A percentile compares a stretch with the other conserved stretches of the same genome.
Evolutionary conservation across 805 yeast species (phyloP).

Genomic region (fission yeast (Schizosaccharomyces pombe)): DNA sequence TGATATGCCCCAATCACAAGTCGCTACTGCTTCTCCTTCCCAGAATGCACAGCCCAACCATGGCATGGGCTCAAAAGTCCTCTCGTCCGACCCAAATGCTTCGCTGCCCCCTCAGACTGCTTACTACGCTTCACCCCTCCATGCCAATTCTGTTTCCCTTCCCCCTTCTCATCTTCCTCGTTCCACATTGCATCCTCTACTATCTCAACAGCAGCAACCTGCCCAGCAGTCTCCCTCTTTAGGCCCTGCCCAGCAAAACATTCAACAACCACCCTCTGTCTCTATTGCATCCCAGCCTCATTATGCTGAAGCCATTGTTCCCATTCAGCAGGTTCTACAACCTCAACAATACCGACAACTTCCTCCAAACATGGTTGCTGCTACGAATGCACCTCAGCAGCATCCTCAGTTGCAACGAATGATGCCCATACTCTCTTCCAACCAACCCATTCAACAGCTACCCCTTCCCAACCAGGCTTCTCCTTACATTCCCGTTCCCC

Average conservation of each 20-base stretch:
- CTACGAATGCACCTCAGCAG: neutral
- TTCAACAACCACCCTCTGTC: too few species aligned
- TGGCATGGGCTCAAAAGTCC: too few species aligned
- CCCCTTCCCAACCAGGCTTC: neutral
- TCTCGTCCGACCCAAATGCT: too few species aligned
- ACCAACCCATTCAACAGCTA: neutral
- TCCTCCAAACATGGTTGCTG: neutral
- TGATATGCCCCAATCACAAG: too few species aligned
- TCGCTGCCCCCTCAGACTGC: neutral
- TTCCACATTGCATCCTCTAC: neutral
- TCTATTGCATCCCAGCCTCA: neutral
- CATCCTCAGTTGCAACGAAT: neutral
- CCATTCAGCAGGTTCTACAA: neutral
- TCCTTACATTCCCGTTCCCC: neutral
- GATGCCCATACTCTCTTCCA: neutral
- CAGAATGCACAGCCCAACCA: too few species aligned
- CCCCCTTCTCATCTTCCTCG: neutral
- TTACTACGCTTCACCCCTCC: neutral
- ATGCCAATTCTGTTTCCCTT: neutral
- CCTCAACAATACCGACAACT: neutral
- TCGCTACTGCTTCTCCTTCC: too few species aligned
- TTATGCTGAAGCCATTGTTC: neutral
- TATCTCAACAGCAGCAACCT: neutral
- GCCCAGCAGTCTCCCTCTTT: too few species aligned
- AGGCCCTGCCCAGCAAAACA: neutral